Base-by-base conservation (phyloP, 2,329 filamentous ascomycete genomes). In the Metarhizium robertsii region DNA sequence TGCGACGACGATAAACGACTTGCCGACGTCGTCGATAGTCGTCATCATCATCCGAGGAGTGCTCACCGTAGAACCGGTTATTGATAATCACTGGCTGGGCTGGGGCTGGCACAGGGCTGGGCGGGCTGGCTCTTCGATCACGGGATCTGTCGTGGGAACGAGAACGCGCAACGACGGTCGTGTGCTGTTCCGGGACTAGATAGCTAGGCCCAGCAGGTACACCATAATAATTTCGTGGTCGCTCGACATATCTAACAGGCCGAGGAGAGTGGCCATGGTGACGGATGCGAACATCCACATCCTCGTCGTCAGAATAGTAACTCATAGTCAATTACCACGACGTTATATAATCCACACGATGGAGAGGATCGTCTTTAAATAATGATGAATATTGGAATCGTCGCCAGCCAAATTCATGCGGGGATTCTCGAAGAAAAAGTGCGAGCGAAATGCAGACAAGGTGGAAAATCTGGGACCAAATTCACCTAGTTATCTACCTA, bases 51-150 rank as follows among this genome's bases (percentile, higher is more conserved):
- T 78, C 76, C 5, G 73, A 77, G 20, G 75, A 76, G 53, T 74
- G 61, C 25, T 77, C 72, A 57, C 78, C 77, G 61, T 79, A 76
- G 56, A 80, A 77, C 55, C 72, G 72, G 65, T 82, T 83, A 63
- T 82, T 80, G 65, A 84, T 83, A 53, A 84, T 76, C 50, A 84
- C 73, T 1, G 79, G 78, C 16, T 70, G 67, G 18, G 64, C 67
- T 10, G 65, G 65, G 6, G 68, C 5, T 40, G 40, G 32, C 43
- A 48, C n/a, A 38, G 61, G 64, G 32, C 65, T 62, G 52, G 59
- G 73, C 25, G 75, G 73, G 57, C 67, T 71, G 11, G 72, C 71
- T 18, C 73, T 73, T 38, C 76, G 74, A 59, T 79, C 77, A 29
- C 74, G 75, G 20, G 77, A 79, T 25, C 74, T 73, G 32, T 69